phyloP scores from a whole-genome alignment of 2,329 filamentous ascomycete genomes.

The Phaeosphaeria sp. region DNA sequence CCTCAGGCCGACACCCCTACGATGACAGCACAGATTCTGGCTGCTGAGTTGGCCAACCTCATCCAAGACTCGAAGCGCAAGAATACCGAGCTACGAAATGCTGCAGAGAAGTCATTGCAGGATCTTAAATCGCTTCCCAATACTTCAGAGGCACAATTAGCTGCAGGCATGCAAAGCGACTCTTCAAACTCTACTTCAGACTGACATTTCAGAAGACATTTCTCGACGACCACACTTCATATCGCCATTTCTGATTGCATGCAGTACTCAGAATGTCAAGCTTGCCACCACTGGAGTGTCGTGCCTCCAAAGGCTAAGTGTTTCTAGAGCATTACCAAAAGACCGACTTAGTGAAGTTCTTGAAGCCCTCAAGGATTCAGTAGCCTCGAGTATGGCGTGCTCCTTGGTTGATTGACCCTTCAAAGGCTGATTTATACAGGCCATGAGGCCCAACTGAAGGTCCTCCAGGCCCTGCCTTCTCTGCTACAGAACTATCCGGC shows the following conservation, averaged over 20 bases:
- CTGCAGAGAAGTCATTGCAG: slow-evolving; percentile 90
- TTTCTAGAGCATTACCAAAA: slow-evolving; percentile 78
- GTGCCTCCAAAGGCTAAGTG: slow-evolving; percentile 86
- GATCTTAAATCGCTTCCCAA: slow-evolving; percentile 80
- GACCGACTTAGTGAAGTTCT: slow-evolving; percentile 84
- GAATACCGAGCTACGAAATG: slow-evolving; percentile 86
- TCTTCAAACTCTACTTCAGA: not conserved
- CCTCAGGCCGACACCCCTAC: slow-evolving; percentile 43
- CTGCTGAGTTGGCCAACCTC: slow-evolving; percentile 85
- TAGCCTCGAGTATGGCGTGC: slow-evolving; percentile 64
- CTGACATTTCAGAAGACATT: slow-evolving; percentile 67
- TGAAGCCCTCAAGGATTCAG: slow-evolving; percentile 84
- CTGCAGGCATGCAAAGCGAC: slow-evolving; percentile 62
- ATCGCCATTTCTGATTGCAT: slow-evolving; percentile 93
- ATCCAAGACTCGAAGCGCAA: slow-evolving; percentile 96
- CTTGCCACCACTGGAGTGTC: slow-evolving; percentile 87
- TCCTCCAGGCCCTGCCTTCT: slow-evolving; percentile 88
- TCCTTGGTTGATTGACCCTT: not conserved
- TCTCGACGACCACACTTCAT: slow-evolving; percentile 82
- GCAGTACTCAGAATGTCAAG: slow-evolving; percentile 86
- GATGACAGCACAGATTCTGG: slow-evolving; percentile 91
- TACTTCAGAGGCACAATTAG: slow-evolving; percentile 77
- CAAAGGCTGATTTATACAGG: slow-evolving; percentile 47
- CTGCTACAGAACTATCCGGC: slow-evolving; percentile 87
- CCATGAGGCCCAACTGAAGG: slow-evolving; percentile 93